Evolutionary conservation across 73 alveolate species (phyloP).

Genomic region (Durusdinium trenchii): DNA sequence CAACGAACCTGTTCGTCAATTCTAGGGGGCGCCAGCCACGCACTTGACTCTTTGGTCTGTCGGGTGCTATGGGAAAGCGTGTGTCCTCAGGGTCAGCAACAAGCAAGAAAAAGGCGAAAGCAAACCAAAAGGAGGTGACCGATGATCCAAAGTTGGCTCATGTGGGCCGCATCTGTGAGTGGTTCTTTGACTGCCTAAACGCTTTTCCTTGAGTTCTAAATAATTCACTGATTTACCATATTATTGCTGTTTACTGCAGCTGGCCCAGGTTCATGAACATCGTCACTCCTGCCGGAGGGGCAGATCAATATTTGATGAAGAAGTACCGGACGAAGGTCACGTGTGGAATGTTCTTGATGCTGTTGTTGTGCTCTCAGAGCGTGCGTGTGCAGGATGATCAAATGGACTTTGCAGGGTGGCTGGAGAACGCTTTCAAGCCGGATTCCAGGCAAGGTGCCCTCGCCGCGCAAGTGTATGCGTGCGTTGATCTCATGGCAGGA

Average conservation of each 20-base stretch:
- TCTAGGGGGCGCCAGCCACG: no score
- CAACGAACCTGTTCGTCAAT: no score
- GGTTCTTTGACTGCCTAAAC: background rate
- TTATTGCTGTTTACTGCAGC: background rate
- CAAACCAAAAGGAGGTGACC: background rate
- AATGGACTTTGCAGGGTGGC: constrained; percentile 20
- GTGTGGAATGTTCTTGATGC: background rate
- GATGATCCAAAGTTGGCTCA: background rate
- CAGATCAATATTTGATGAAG: constrained; percentile 10
- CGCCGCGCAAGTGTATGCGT: background rate
- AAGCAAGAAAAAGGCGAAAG: background rate
- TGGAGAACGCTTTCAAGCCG: background rate
- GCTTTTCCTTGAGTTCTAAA: background rate
- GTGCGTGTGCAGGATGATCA: background rate
- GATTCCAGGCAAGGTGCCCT: background rate
- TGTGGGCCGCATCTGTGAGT: background rate
- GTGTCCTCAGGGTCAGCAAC: background rate
- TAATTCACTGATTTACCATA: background rate
- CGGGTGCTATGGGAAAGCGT: background rate
- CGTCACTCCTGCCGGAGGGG: constrained; percentile 36
- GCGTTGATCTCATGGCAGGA: background rate
- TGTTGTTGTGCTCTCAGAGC: background rate
- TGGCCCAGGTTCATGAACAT: background rate
- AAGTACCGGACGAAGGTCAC: constrained; percentile 2
- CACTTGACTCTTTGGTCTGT: no score